phyloP scores from a whole-genome alignment of 106 monocot species.

The Narthecium ossifragum region DNA sequence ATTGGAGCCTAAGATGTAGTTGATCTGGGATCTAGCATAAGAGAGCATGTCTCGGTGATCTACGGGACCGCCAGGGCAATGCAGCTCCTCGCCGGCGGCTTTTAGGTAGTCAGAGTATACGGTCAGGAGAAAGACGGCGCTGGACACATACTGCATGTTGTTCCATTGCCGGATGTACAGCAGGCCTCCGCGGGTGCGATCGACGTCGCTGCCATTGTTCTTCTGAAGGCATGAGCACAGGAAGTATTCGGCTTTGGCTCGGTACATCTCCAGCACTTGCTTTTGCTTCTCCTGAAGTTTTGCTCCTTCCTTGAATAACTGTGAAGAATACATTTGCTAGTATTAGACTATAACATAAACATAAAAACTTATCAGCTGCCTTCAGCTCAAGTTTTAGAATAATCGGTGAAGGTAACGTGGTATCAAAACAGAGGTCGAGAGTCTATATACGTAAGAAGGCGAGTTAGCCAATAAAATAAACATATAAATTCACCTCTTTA shows the following conservation, averaged over 20 bases:
- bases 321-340: too few species aligned
- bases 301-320: constrained; percentile 26
- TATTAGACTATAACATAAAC: too few species aligned
- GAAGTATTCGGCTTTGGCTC: constrained; percentile 65
- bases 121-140: constrained; percentile 62
- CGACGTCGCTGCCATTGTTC: constrained; percentile 65
- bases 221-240: constrained; percentile 63
- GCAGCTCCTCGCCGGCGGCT: not conserved
- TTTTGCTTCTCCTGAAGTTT: constrained; percentile 8
- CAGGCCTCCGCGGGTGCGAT: constrained; percentile 63
- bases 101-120: constrained; percentile 60
- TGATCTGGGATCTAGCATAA: constrained; percentile 40
- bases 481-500: too few species aligned
- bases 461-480: too few species aligned
- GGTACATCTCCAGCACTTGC: constrained; percentile 37
- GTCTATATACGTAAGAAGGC: too few species aligned
- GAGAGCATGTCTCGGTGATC: constrained; percentile 16
- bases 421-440: too few species aligned
- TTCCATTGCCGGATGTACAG: constrained; percentile 78
- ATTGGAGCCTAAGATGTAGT: constrained; percentile 75
- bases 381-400: too few species aligned
- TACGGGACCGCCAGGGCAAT: constrained; percentile 29
- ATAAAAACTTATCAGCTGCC: too few species aligned
- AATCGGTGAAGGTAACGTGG: too few species aligned
- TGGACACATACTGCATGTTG: constrained; percentile 83